Evolutionary conservation across 768 basidiomycete genomes (phyloP).

Genomic region (Suillus variegatus): DNA sequence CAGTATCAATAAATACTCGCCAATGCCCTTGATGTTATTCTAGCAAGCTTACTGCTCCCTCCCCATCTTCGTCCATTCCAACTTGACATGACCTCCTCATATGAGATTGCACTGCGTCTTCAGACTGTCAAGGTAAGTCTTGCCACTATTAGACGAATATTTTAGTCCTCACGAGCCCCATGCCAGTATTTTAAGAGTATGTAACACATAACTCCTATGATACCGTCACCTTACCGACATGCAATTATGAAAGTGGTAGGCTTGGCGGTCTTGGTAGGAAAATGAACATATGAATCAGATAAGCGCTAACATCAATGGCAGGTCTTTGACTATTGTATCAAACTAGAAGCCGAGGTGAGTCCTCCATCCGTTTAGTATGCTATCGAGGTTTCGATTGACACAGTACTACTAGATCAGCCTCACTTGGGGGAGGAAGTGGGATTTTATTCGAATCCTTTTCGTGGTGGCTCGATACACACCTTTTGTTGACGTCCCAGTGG

Average conservation of each 20-base stretch:
- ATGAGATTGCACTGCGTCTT: background rate
- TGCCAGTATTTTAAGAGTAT: background rate
- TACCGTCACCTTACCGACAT: background rate
- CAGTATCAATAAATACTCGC: too few species aligned
- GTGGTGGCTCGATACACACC: background rate
- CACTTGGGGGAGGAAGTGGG: slow-evolving; percentile 3
- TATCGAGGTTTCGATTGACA: background rate
- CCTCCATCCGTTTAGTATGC: background rate
- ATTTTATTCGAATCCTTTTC: background rate
- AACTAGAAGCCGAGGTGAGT: background rate
- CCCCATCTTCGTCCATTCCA: background rate
- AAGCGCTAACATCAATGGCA: background rate
- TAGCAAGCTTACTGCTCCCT: background rate
- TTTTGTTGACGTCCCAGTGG: background rate
- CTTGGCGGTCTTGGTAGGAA: background rate
- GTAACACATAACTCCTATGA: background rate
- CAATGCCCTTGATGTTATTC: background rate
- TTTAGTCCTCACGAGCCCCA: background rate
- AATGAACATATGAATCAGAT: background rate
- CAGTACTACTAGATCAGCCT: background rate
- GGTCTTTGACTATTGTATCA: background rate
- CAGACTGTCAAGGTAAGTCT: background rate
- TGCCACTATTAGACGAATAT: background rate
- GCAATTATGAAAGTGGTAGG: background rate
- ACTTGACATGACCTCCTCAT: background rate